Base-by-base conservation (phyloP, 164 flowering plant species). In the Berberis thunbergii region DNA sequence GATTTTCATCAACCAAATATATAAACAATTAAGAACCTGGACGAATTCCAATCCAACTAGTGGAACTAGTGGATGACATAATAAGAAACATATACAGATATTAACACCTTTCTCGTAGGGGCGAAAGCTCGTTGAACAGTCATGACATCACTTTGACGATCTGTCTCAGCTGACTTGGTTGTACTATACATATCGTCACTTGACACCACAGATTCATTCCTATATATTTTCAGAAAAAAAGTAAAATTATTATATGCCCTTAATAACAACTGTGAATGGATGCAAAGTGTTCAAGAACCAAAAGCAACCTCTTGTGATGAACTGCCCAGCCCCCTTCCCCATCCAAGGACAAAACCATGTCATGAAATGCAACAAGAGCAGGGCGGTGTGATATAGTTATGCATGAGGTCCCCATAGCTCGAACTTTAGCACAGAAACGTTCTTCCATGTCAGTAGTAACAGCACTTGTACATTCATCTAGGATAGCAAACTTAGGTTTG, bases 401-500 rank as follows among this genome's bases (percentile, higher is more conserved):
- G 75, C 99, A 95, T 40, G 98, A 89, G 57, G 99, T 95, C 68
- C 99, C 99, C 99, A 95, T 91, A n/a, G 94, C 99, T 70, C 92
- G 77, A 69, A 95, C 99, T 78, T 91, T 88, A 54, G 90, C 80
- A 80, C 98, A 91, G 69, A 95, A 95, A 9, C 99, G 88, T 72
- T 89, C 99, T 73, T 95, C 99, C 99, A 95, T 91, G 78, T 91
- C 99, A 73, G 92, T 95, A 60, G 99, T 91, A 62, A 95, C 99
- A 73, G 99, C 99, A 80, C 99, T 95, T 6, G 99, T 95, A 73
- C 99, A 95, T 70, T 95, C 99, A 70, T 95, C 99, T 69, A 95
- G 94, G 76, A 95, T 95, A 45, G 99, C 99, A 86, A 91, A 95
- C 67, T 86, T 91, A 26, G 99, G 99, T 70, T 89, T 95, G 72